Base-by-base conservation (phyloP, 495 filamentous ascomycete genomes). In the Articulospora tetracladia region DNA sequence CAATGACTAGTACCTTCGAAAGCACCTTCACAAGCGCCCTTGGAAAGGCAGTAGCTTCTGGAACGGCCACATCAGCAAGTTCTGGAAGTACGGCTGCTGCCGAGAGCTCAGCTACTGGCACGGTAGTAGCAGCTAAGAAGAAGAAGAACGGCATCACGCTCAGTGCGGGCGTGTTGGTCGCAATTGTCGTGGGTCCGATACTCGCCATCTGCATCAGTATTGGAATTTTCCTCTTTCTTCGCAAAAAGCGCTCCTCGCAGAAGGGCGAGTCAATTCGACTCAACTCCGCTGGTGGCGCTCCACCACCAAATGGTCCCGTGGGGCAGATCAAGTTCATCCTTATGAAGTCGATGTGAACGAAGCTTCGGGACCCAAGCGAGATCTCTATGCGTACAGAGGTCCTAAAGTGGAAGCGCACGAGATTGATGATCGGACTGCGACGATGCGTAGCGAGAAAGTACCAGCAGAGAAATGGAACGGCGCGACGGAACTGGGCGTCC, bases 321-420 rank as follows among this genome's bases (percentile, higher is more conserved):
- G 62, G 62, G 51, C 57, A 47, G 62, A 64, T 46, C 62, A 64
- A 32, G 36, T 58, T 7, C n/a, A 60, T 36, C 57, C 62, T 4
- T 64, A 64, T 22, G 62, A 64, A 23, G 56, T 44, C 12, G 15
- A 44, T 3, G 61, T 41, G 2, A 55, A 50, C 20, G 56, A 59
- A 52, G 57, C 27, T 6, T 17, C n/a, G 15, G 41, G 41, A 7
- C 19, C 34, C 17, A 36, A 44, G 44, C 34, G 25, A 25, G 39
- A 47, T 11, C 22, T 26, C 1, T 47, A 53, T 27, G 24, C 23
- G 19, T 64, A 64, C 34, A 52, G 10, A 48, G 41, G 25, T 17
- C 51, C 62, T 20, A 56, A 55, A n/a, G 52, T 57, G 10, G 57
- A 64, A n/a, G 46, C 57, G 24, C 48, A 64, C 52, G 62, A 64